Percentiles rank a stretch among this genome's conserved stretches.
phyloP scores from a whole-genome alignment of 78 protist species.

The Capsaspora owczarzaki region DNA sequence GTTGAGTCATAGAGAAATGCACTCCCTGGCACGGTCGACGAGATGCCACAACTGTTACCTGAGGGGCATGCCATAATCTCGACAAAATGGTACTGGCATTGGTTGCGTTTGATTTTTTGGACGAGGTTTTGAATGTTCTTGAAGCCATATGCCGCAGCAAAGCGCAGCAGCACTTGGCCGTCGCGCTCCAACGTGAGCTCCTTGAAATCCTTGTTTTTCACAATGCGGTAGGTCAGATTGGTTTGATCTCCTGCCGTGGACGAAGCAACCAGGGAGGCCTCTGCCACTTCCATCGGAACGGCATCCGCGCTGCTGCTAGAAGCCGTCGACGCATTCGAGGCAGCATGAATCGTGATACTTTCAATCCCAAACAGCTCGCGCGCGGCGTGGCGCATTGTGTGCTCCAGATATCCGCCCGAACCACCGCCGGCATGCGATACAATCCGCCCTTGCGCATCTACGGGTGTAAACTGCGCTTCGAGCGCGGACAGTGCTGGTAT shows the following conservation, averaged over 20 bases:
- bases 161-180: slow-evolving; percentile 29
- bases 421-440: slow-evolving; percentile 42
- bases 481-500: not conserved
- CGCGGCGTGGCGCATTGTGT: slow-evolving; percentile 54
- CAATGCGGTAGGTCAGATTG: slow-evolving; percentile 37
- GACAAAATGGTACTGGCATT: slow-evolving; percentile 38
- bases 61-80: slow-evolving; percentile 89
- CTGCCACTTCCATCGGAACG: too few relatives aligned
- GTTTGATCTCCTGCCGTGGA: not conserved
- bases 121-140: slow-evolving; percentile 89
- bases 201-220: slow-evolving; percentile 38
- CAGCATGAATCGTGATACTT: too few relatives aligned
- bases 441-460: not conserved
- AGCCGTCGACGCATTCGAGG: too few relatives aligned
- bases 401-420: slow-evolving; percentile 75
- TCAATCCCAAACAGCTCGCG: slow-evolving; percentile 51
- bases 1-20: not conserved
- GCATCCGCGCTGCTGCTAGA: too few relatives aligned
- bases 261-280: slow-evolving; percentile 13
- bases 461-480: not conserved
- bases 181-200: slow-evolving; percentile 14
- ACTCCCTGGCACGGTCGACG: not conserved
- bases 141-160: slow-evolving; percentile 78
- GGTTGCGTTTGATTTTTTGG: slow-evolving; percentile 46
- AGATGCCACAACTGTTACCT: not conserved